Evolutionary conservation across 768 basidiomycete species (phyloP), one percentile per base, ranked within the genome.

Genomic region (Calvatia gigantea): DNA sequence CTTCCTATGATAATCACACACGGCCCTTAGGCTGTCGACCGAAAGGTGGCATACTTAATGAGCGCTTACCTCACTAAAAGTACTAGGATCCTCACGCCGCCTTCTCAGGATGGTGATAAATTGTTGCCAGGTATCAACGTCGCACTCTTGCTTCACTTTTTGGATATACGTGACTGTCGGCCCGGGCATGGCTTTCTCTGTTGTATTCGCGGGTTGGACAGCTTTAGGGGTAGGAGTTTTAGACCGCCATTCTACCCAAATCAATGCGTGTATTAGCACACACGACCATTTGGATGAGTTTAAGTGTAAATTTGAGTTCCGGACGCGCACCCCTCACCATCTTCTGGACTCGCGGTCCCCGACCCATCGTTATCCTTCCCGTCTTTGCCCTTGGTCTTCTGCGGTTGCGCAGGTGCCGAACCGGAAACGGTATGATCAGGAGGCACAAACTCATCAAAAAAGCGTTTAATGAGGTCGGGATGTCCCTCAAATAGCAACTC

Each of bases 401-500:
- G 12, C 9, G n/a, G 15, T 14, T 11, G 6, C 31, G 21, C 17
- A 7, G 39, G 12, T 3, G 17, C n/a, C n/a, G 29, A 11, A 25
- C 12, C 41, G 7, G 29, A 14, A 4, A 42, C 12, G 23, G 51
- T n/a, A 19, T 90, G 89, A 8, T 87, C 89, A 3, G 76, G 75
- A 8, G 90, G 89, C 28, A 91, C 77, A 71, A 91, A 91, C 1
- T 86, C 88, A 70, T 90, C 91, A 75, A 92, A n/a, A n/a, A n/a
- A 92, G 5, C 87, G 87, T 63, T 88, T 83, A 41, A 91, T 89
- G 58, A 92, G 85, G 12, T 68, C 61, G 0, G 86, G 87, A 58
- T 89, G 85, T 6, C 84, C 86, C 49, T 77, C 75, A 67, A 91
- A 91, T 19, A 91, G 78, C 33, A 76, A 76, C 2, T 85, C 87